A percentile compares a stretch with the other conserved stretches of the same genome.
Conservation (phyloP, 2,329 filamentous ascomycete genomes). For the Didymella arachidicola region DNA sequence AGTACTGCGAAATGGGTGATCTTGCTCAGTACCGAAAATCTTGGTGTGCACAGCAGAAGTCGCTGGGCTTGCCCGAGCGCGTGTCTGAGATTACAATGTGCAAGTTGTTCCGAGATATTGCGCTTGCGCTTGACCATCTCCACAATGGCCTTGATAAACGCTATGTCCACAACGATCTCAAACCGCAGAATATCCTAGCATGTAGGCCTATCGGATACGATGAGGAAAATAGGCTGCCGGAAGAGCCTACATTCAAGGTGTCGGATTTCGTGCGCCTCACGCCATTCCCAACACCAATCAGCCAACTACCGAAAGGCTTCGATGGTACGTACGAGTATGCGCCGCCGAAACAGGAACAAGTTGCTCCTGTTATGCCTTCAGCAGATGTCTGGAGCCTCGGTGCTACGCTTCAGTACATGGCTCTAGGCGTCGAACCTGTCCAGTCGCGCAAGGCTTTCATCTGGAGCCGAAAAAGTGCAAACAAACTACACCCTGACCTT, state of each 20-base stretch:
- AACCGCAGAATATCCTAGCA: conserved; percentile 63
- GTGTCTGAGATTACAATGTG: conserved; percentile 37
- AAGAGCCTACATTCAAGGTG: conserved; percentile 36
- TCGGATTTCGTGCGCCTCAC: conserved; percentile 32
- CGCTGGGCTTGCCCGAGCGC: background rate
- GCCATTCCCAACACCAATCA: conserved; percentile 1
- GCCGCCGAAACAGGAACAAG: conserved; percentile 24
- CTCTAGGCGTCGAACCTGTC: conserved; percentile 19
- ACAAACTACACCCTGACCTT: background rate
- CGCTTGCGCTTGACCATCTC: conserved; percentile 31
- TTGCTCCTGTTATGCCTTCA: conserved; percentile 21
- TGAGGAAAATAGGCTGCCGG: conserved; percentile 5
- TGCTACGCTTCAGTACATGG: conserved; percentile 32
- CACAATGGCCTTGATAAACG: conserved; percentile 24
- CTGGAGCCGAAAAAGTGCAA: conserved; percentile 1
- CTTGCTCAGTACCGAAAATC: conserved; percentile 15
- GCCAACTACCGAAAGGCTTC: background rate
- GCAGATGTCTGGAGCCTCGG: conserved; percentile 37
- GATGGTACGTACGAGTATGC: conserved; percentile 33
- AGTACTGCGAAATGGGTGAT: conserved; percentile 31
- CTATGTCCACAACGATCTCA: conserved; percentile 87
- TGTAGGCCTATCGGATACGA: background rate
- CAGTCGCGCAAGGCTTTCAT: conserved; percentile 22
- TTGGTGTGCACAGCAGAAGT: conserved; percentile 11
- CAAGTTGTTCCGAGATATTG: conserved; percentile 38